Percentiles rank a stretch among this genome's conserved stretches.
These are phyloP conservation scores for Globisporangium splendens DNA, from an alignment of 352 stramenopile genomes.

Conservation along the genomic window DNA sequence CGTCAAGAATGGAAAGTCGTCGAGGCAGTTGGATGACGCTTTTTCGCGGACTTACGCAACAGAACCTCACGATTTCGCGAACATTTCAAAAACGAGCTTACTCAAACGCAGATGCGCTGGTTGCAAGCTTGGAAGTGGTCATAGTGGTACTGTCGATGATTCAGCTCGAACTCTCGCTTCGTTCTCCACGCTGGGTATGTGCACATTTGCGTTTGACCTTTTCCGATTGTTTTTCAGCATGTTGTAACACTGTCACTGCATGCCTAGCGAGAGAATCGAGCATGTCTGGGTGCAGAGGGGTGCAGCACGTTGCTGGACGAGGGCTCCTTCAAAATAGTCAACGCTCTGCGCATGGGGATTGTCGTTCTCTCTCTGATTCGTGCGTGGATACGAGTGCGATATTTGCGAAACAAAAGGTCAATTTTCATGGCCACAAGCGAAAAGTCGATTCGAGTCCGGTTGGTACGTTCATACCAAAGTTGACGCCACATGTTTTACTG, in stretches of 20 bases:
- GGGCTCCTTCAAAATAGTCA: slow-evolving; percentile 29
- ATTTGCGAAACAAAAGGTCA: slow-evolving; percentile 6
- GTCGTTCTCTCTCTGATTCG: slow-evolving; percentile 16
- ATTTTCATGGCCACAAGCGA: background rate
- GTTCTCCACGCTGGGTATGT: slow-evolving; percentile 11
- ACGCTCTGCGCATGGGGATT: slow-evolving; percentile 29
- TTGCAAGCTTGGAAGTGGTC: slow-evolving; percentile 5
- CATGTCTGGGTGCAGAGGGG: slow-evolving; percentile 17
- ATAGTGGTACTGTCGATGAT: slow-evolving; percentile 10
- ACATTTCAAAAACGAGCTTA: slow-evolving; percentile 2
- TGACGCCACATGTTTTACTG: background rate
- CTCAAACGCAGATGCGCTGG: background rate
- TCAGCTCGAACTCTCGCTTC: slow-evolving; percentile 10
- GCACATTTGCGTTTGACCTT: background rate
- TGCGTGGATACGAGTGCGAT: slow-evolving; percentile 22
- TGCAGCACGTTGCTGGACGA: slow-evolving; percentile 38
- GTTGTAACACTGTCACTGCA: background rate
- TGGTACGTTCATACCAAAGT: slow-evolving; percentile 1
- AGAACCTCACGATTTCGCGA: slow-evolving; percentile 4
- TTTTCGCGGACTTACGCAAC: slow-evolving; percentile 2
- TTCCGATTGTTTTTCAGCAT: background rate
- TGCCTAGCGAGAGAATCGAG: slow-evolving; percentile 41
- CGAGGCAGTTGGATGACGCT: slow-evolving; percentile 2
- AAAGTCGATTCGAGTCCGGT: background rate
- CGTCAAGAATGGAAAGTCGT: no score